Base-by-base conservation (phyloP, 2,329 filamentous ascomycete genomes). In the Fusarium scirpi region DNA sequence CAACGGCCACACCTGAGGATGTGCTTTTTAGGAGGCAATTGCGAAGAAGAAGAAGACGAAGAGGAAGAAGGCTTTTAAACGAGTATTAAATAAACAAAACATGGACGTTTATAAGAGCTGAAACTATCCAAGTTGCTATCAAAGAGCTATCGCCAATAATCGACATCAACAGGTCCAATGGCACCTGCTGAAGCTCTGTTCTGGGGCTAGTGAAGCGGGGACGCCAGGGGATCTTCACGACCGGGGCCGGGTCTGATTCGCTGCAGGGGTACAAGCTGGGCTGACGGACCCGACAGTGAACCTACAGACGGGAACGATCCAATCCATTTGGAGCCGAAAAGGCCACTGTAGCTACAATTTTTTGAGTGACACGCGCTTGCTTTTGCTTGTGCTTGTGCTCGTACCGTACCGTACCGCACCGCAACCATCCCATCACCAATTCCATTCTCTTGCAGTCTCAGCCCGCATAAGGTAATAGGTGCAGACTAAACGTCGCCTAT, bases 321-420 rank as follows among this genome's bases (percentile, higher is more conserved):
- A 38, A 38, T 38, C 34, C 34, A n/a, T 38, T 38, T 38, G 34
- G 34, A 71, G 54, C 62, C 64, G 74, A 78, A 78, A 67, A 80
- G 78, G 78, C 78, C 78, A 80, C 78, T 80, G 78, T 79, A 80
- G 78, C 78, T 79, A 79, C 78, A 80, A 77, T 74, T 79, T 75
- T 72, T 72, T 62, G 56, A 56, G 29, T 59, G 67, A 68, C 63
- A 65, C 65, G 57, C 56, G 63, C 59, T 52, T 63, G 58, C 56
- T 70, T 41, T 49, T 13, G 29, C 18, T 38, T 8, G 57, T 29
- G 27, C 16, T 38, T 12, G 30, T 51, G 48, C 49, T 52, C n/a
- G n/a, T n/a, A n/a, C n/a, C 18, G 22, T 53, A 56, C 56, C 44
- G 47, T 53, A 56, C 58, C 44, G 47, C 45, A 65, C 63, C 29